Evolutionary conservation across 2,329 filamentous ascomycete genomes (phyloP), one percentile per base, ranked within the genome.

Genomic region (Dissoconium aciculare): DNA sequence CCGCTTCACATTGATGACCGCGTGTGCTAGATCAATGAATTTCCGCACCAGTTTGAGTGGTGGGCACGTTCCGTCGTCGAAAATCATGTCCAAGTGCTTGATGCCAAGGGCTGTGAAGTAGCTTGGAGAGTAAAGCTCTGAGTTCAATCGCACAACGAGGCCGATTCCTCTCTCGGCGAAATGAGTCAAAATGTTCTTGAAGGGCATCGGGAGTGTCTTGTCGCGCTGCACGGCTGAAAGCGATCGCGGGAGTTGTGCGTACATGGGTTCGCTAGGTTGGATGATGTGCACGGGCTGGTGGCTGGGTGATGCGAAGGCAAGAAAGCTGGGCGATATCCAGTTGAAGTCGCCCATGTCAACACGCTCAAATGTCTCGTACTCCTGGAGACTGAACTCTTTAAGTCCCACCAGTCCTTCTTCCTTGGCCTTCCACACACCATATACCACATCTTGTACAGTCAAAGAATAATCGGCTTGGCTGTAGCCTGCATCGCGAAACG

Each of bases 311-410:
- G 89, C 89, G 54, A 98, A 95, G 13, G 89, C 89, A 30, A 98
- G 70, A 61, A 98, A 98, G 50, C 85, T 67, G 5, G 87, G 85
- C 4, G 85, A 92, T 36, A 98, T 71, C 89, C 89, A 98, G 70
- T 98, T 98, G 77, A 98, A 98, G 60, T 98, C 89, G 40, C 89
- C 89, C 65, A 94, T 84, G 54, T 98, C 89, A 12, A 98, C 89
- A 35, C 89, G 72, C 62, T 98, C 89, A 48, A 73, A 98, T 53
- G 72, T 78, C 60, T 98, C 89, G 54, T 98, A 98, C 71, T 94
- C 83, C 60, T 94, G 85, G 12, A 98, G 69, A 49, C 87, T 85
- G 53, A 98, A 98, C 53, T 89, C 83, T 53, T 91, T 84, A 36
- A 98, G 64, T 32, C 81, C 80, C 51, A 85, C 91, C 48, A 92